A percentile compares a stretch with the other conserved stretches of the same genome.
phyloP scores from a whole-genome alignment of 2,329 filamentous ascomycete genomes.

The Fusarium camptoceras region DNA sequence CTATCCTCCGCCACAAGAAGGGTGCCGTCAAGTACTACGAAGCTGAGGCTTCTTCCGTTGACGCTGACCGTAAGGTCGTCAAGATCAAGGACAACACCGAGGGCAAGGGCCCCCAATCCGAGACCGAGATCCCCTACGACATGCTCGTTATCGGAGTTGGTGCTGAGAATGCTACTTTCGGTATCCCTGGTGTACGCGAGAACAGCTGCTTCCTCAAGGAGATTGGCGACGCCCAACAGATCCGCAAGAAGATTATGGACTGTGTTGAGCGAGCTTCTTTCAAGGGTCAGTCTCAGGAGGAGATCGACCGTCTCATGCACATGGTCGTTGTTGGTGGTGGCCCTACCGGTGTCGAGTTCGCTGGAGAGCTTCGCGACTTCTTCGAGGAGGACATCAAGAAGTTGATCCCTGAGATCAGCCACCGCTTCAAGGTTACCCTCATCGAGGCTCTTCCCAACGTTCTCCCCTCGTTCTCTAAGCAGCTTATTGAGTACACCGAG shows the following conservation, averaged over 20 bases:
- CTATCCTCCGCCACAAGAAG: slow-evolving; percentile 95
- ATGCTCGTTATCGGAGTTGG: slow-evolving; percentile 98
- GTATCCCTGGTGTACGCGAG: slow-evolving; percentile 94
- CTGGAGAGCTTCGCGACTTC: slow-evolving; percentile 97
- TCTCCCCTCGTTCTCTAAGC: slow-evolving; percentile 98
- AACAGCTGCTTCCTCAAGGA: slow-evolving; percentile 99
- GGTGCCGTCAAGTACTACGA: slow-evolving; percentile 96
- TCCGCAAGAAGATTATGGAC: slow-evolving; percentile 99
- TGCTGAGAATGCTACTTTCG: slow-evolving; percentile 98
- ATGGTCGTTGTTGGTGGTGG: slow-evolving; percentile 97
- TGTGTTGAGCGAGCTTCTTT: slow-evolving; percentile 98
- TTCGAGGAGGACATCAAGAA: slow-evolving; percentile 99
- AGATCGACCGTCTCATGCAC: slow-evolving; percentile 93
- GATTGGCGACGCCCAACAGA: slow-evolving; percentile 93
- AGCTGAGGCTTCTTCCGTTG: slow-evolving; percentile 95
- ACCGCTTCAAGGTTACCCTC: slow-evolving; percentile 96
- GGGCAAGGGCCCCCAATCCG: slow-evolving; percentile 82
- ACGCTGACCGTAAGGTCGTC: slow-evolving; percentile 89
- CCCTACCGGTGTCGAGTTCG: slow-evolving; percentile 97
- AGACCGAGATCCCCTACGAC: slow-evolving; percentile 95
- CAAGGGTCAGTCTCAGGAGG: slow-evolving; percentile 91
- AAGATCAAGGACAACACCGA: slow-evolving; percentile 93
- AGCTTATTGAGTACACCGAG: slow-evolving; percentile 99
- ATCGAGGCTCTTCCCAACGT: slow-evolving; percentile 98
- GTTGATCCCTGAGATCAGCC: slow-evolving; percentile 94